Percentiles rank a stretch among this genome's conserved stretches.
Conservation (phyloP, 257 asterid species). For the Thymus quinquecostatus region DNA sequence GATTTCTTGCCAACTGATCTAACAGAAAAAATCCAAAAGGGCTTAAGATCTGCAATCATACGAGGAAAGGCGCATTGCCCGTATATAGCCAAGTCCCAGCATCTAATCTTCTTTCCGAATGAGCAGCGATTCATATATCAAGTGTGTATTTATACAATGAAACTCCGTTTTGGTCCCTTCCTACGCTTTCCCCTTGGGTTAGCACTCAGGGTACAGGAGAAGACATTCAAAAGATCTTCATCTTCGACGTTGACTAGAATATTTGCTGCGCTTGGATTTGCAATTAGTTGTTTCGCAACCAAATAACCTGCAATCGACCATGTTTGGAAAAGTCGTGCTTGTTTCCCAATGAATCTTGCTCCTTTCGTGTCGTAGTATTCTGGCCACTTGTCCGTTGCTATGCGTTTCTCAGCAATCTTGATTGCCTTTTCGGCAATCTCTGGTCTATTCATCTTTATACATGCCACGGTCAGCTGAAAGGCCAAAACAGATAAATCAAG, state of each 20-base stretch:
- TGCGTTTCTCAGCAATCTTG: conserved; percentile 61
- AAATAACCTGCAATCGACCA: conserved; percentile 82
- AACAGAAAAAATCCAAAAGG: neutral
- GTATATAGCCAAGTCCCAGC: neutral
- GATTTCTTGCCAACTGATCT: neutral
- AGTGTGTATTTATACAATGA: conserved; percentile 49
- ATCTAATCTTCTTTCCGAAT: neutral
- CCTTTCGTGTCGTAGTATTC: conserved; percentile 72
- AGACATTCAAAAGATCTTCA: conserved; percentile 60
- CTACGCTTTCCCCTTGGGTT: conserved; percentile 73
- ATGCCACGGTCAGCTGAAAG: conserved; percentile 71
- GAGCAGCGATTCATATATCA: neutral
- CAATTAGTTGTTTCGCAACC: conserved; percentile 60
- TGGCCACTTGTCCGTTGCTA: conserved; percentile 70
- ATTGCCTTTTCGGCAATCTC: conserved; percentile 70
- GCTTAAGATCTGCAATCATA: neutral
- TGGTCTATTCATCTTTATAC: conserved; percentile 73
- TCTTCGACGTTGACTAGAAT: conserved; percentile 69
- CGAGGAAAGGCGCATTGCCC: neutral
- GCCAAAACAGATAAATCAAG: conserved; percentile 27
- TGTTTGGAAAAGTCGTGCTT: conserved; percentile 64
- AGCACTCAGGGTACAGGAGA: conserved; percentile 52
- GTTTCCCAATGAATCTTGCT: conserved; percentile 72
- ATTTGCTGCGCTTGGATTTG: conserved; percentile 69
- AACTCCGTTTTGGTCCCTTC: conserved; percentile 60